Conservation (phyloP, 164 flowering plant species). For the Brasenia schreberi region DNA sequence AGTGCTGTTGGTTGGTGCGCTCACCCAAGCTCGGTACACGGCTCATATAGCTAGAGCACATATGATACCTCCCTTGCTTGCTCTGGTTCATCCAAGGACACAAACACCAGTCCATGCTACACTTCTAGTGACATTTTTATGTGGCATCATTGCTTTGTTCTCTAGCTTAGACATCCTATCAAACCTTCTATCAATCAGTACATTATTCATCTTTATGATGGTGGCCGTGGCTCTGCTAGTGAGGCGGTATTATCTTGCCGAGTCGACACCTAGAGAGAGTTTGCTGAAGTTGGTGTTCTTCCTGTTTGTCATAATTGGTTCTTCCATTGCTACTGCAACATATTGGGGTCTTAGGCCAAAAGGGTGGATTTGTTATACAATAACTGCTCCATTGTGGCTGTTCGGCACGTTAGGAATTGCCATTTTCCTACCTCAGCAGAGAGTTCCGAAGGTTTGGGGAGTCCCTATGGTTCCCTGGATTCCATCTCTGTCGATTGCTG, state of each 20-base stretch:
- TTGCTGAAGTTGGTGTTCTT: slow-evolving; percentile 25
- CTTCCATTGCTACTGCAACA: slow-evolving; percentile 39
- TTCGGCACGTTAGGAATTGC: slow-evolving; percentile 42
- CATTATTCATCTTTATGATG: slow-evolving; percentile 74
- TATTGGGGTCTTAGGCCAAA: slow-evolving; percentile 25
- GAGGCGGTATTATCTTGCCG: slow-evolving; percentile 54
- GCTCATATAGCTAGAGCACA: slow-evolving; percentile 82
- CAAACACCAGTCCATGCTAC: slow-evolving; percentile 72
- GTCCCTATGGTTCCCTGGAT: slow-evolving; percentile 84
- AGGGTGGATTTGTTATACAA: slow-evolving; percentile 49
- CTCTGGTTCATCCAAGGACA: slow-evolving; percentile 62
- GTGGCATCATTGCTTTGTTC: slow-evolving; percentile 43
- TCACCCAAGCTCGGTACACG: slow-evolving; percentile 72
- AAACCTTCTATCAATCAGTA: slow-evolving; percentile 50
- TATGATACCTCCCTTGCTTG: slow-evolving; percentile 83
- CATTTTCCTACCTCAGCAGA: slow-evolving; percentile 25
- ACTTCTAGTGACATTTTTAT: slow-evolving; percentile 26
- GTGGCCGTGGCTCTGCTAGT: slow-evolving; percentile 73
- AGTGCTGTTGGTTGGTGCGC: slow-evolving; percentile 54
- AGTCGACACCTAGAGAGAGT: slow-evolving; percentile 22
- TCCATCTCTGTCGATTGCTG: slow-evolving; percentile 64
- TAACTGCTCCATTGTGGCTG: slow-evolving; percentile 42
- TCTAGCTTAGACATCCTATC: slow-evolving; percentile 67
- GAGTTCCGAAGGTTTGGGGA: slow-evolving; percentile 57
- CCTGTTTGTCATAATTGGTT: slow-evolving; percentile 25